A percentile compares a stretch with the other conserved stretches of the same genome.
Conservation (phyloP, 1,284 basidiomycete species). For the Tilletia indica region DNA sequence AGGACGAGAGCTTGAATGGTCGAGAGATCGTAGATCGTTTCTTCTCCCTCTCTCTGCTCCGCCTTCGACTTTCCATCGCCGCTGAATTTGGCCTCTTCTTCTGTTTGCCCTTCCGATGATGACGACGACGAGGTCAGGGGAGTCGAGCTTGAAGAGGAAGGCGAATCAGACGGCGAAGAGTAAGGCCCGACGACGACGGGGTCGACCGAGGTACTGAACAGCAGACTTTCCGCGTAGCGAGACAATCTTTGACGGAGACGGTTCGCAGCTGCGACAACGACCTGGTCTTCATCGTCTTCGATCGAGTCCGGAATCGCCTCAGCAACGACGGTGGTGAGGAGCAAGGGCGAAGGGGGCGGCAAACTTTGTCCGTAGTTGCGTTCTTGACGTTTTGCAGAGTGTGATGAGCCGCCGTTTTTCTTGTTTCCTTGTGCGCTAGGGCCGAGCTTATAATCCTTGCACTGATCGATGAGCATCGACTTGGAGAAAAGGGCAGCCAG, state of each 20-base stretch:
- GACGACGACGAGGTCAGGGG: too few species aligned
- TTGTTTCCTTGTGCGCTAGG: neutral
- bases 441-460: neutral
- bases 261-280: neutral
- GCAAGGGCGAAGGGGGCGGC: conserved; percentile 1
- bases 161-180: neutral
- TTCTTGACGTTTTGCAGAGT: neutral
- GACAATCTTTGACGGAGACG: neutral
- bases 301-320: conserved; percentile 14
- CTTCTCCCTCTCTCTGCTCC: neutral
- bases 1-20: conserved; percentile 1
- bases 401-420: neutral
- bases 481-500: conserved; percentile 11
- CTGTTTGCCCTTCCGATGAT: too few species aligned
- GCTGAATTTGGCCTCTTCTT: too few species aligned
- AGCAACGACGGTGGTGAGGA: neutral
- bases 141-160: too few species aligned
- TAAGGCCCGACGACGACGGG: neutral
- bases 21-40: neutral
- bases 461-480: conserved; percentile 12
- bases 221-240: neutral
- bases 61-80: too few species aligned
- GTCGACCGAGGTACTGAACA: neutral
- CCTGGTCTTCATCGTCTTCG: conserved; percentile 9
- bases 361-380: neutral